Base-by-base conservation (phyloP, 306 rosid species). In the Begonia fuchsioides region DNA sequence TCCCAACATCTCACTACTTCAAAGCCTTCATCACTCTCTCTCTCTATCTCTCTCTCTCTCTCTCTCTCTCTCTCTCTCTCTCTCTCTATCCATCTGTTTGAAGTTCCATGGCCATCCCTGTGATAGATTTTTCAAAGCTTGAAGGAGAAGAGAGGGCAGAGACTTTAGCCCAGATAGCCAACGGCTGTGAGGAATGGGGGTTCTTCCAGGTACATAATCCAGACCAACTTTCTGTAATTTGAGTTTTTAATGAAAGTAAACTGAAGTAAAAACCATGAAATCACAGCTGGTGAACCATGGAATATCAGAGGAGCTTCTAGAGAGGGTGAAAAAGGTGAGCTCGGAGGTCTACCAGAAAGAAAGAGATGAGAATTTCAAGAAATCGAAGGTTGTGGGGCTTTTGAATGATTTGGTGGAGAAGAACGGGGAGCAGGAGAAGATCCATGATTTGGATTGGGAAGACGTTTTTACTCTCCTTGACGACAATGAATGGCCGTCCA, bases 101-200 rank as follows among this genome's bases (percentile, higher is more conserved):
- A 3, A 41, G 35, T 26, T 26, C 8, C 63, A 82, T 82, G 96
- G 83, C 79, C 17, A 59, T 86, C 49, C 96, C 96, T 43, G 96
- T 86, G 44, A 82, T 86, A 65, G 96, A 86, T 70, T 79, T 86
- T 76, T 82, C 96, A 43, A 82, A 82, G 51, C 82, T 86, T 52
- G 55, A 72, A 43, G 87, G 94, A 10, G 86, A 77, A 64, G 79
- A 76, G 46, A 82, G 94, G 65, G 81, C 76, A 56, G 57, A 72
- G 50, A 77, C 90, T 15, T 46, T 86, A 83, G 87, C 84, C 6
- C 77, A 68, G 54, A 69, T 82, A 9, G 84, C 82, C 15, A 77
- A 77, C 59, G 96, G 96, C 8, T 86, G 83, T 57, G 90, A 86
- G 66, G 92, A 82, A 47, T 86, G 96, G 96, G 96, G 96, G 3